Percentiles rank a stretch among this genome's conserved stretches.
Conservation (phyloP, 495 filamentous ascomycete genomes). For the Aspergillus sclerotiicarbonarius region DNA sequence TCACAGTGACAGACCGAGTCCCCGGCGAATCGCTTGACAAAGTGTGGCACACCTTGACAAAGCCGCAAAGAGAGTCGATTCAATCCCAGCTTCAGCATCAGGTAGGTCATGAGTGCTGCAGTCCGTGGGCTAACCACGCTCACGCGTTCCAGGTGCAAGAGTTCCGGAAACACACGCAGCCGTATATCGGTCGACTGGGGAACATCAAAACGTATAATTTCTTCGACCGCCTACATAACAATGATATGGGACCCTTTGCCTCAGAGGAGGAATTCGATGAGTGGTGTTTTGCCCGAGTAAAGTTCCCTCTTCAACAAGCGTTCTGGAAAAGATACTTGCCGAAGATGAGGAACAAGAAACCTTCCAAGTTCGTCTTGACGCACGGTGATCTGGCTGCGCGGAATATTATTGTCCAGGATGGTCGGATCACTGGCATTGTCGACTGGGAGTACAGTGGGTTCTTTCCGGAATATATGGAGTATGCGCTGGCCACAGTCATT, state of each 20-base stretch:
- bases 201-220: background rate
- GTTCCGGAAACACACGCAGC: constrained; percentile 2
- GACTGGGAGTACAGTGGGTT: constrained; percentile 49
- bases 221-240: background rate
- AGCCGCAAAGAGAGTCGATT: constrained; percentile 3
- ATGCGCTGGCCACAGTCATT: constrained; percentile 10
- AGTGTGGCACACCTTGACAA: constrained; percentile 11
- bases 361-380: constrained; percentile 38
- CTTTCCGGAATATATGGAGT: constrained; percentile 19
- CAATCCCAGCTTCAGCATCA: constrained; percentile 14
- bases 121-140: background rate
- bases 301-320: constrained; percentile 1
- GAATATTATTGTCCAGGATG: constrained; percentile 53
- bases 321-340: constrained; percentile 10
- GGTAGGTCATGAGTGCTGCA: background rate
- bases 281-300: constrained; percentile 7
- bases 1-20: constrained; percentile 12
- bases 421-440: constrained; percentile 46
- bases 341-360: constrained; percentile 2
- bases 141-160: background rate
- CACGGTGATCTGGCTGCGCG: constrained; percentile 55
- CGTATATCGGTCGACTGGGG: constrained; percentile 3
- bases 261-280: background rate
- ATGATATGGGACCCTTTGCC: background rate
- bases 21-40: constrained; percentile 10